phyloP scores from a whole-genome alignment of 805 yeast species.

The Pichia membranifaciens region DNA sequence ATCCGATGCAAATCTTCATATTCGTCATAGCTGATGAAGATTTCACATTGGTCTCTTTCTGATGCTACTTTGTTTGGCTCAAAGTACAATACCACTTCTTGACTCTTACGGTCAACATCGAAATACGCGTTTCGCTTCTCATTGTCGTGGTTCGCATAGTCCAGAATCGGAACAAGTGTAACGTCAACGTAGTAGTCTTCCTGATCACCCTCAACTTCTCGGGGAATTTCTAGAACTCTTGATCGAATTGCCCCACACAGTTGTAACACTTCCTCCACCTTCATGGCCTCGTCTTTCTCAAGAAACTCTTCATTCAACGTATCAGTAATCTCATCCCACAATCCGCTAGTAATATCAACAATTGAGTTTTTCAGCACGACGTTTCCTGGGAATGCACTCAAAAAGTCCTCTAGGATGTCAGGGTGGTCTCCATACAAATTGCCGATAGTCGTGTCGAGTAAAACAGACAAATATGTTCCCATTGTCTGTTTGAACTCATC shows the following conservation, averaged over 20 bases:
- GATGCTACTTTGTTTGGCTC: slow-evolving; percentile 10
- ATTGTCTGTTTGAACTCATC: slow-evolving; percentile 9
- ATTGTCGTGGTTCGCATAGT: slow-evolving; percentile 59
- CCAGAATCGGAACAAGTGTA: slow-evolving; percentile 60
- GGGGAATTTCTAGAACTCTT: slow-evolving; percentile 63
- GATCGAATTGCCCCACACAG: slow-evolving; percentile 44
- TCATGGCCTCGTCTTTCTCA: slow-evolving; percentile 1
- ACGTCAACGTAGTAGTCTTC: slow-evolving; percentile 44
- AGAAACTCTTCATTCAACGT: slow-evolving; percentile 17
- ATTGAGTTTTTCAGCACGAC: slow-evolving; percentile 12
- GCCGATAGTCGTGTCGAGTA: slow-evolving; percentile 30
- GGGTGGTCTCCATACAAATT: slow-evolving; percentile 26
- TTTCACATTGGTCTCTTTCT: slow-evolving; percentile 34
- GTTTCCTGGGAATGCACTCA: slow-evolving; percentile 17
- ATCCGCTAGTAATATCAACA: slow-evolving; percentile 12
- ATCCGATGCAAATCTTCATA: slow-evolving; percentile 38
- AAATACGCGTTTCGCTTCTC: slow-evolving; percentile 46
- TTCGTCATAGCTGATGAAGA: slow-evolving; percentile 41
- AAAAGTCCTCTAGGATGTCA: slow-evolving; percentile 21
- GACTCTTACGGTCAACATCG: slow-evolving; percentile 45
- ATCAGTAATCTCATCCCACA: slow-evolving; percentile 15
- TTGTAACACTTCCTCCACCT: slow-evolving; percentile 18
- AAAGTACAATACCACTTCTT: slow-evolving; percentile 39
- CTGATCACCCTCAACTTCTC: slow-evolving; percentile 13
- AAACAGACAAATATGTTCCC: slow-evolving; percentile 30